Percentiles rank a stretch among this genome's conserved stretches.
phyloP scores from a whole-genome alignment of 2,329 filamentous ascomycete species.

The Grosmannia serpens region DNA sequence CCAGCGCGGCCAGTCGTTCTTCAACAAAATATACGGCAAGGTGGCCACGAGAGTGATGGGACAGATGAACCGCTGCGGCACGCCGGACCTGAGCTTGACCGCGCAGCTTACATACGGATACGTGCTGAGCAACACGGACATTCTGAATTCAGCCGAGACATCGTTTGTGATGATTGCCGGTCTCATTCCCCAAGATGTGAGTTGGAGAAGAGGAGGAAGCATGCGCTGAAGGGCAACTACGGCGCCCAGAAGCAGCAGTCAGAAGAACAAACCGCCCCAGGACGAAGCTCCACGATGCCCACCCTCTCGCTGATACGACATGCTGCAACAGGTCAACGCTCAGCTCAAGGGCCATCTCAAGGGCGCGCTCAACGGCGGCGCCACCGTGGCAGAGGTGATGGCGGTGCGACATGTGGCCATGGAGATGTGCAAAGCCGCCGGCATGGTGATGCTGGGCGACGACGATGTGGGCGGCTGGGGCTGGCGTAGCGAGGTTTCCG shows the following conservation, averaged over 20 bases:
- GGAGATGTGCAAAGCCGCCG: conserved; percentile 32
- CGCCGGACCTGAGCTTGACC: conserved; percentile 35
- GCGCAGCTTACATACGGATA: conserved; percentile 38
- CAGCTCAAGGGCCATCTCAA: conserved; percentile 41
- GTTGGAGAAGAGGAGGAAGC: conserved; percentile 8
- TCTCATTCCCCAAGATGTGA: conserved; percentile 38
- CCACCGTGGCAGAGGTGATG: conserved; percentile 33
- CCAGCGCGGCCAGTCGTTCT: conserved; percentile 32
- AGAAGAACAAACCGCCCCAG: too few relatives aligned
- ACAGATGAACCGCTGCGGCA: conserved; percentile 35
- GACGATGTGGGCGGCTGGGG: conserved; percentile 28
- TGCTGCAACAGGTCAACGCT: conserved; percentile 30
- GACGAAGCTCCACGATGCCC: too few relatives aligned
- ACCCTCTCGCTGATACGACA: too few relatives aligned
- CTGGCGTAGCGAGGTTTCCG: conserved; percentile 33
- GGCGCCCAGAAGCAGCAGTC: background rate
- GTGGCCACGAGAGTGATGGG: conserved; percentile 34
- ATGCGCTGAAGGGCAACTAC: background rate
- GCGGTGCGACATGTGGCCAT: conserved; percentile 35
- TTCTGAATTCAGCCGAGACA: conserved; percentile 34
- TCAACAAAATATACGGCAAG: conserved; percentile 37
- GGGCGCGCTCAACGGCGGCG: conserved; percentile 38
- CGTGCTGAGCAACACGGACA: conserved; percentile 32
- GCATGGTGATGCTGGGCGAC: conserved; percentile 29
- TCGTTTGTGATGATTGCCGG: conserved; percentile 39